Conservation (phyloP, 2,329 filamentous ascomycete genomes). For the Ascochyta pisi region DNA sequence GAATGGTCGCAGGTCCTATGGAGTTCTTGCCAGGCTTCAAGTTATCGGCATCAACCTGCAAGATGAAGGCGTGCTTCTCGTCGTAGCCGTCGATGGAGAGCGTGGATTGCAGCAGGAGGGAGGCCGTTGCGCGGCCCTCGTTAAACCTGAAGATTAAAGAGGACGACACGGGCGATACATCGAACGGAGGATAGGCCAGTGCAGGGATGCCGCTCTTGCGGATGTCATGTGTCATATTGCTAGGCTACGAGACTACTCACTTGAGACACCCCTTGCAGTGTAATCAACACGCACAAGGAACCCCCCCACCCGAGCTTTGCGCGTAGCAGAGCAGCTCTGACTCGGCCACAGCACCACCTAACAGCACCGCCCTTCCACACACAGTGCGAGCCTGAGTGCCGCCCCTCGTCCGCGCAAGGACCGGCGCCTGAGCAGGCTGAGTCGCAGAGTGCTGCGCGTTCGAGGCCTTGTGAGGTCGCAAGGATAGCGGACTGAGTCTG, state of each 20-base stretch:
- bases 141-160: slow-evolving; percentile 21
- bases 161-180: slow-evolving; percentile 13
- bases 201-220: slow-evolving; percentile 20
- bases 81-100: slow-evolving; percentile 15
- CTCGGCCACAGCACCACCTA: slow-evolving; percentile 7
- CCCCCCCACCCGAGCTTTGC: slow-evolving; percentile 27
- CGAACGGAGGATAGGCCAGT: slow-evolving; percentile 13
- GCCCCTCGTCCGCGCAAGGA: slow-evolving; percentile 16
- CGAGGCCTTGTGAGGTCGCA: slow-evolving; percentile 1
- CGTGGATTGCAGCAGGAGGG: slow-evolving; percentile 18
- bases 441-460: slow-evolving; percentile 6
- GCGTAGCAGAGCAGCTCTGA: slow-evolving; percentile 21
- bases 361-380: no score
- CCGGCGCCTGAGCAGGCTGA: slow-evolving; percentile 19
- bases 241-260: slow-evolving; percentile 19
- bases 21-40: slow-evolving; percentile 18
- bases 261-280: slow-evolving; percentile 11
- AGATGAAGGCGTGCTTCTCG: slow-evolving; percentile 20
- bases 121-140: slow-evolving; percentile 17
- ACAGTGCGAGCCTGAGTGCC: no score
- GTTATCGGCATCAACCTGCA: slow-evolving; percentile 29
- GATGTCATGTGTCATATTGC: slow-evolving; percentile 17
- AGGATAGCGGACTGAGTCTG: background rate
- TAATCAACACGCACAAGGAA: slow-evolving; percentile 9
- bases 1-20: slow-evolving; percentile 9